Conservation (phyloP, 768 basidiomycete species). For the Butyriboletus loyo region DNA sequence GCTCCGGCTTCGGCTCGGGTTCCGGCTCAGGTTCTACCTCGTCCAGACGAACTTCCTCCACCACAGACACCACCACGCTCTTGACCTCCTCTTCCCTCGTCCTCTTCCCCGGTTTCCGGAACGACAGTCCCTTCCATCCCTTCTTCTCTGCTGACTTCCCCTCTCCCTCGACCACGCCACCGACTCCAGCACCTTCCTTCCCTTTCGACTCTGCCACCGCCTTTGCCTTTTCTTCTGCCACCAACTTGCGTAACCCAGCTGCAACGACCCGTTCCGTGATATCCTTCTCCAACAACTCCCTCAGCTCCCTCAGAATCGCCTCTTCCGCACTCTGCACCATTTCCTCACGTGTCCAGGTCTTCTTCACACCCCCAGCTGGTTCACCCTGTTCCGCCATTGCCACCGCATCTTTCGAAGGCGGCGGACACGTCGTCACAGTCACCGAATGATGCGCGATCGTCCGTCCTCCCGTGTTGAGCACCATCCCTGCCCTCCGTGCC, state of each 20-base stretch:
- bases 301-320: constrained; percentile 57
- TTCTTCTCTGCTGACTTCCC: constrained; percentile 44
- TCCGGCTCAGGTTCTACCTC: constrained; percentile 31
- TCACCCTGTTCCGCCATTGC: constrained; percentile 29
- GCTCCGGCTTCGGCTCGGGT: constrained; percentile 29
- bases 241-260: constrained; percentile 48
- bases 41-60: constrained; percentile 27
- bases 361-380: constrained; percentile 35
- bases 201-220: constrained; percentile 20
- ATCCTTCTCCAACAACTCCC: constrained; percentile 57
- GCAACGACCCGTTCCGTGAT: constrained; percentile 60
- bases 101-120: constrained; percentile 43
- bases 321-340: constrained; percentile 54
- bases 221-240: constrained; percentile 50
- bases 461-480: constrained; percentile 51
- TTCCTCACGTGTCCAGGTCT: constrained; percentile 50
- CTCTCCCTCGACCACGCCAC: constrained; percentile 38
- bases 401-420: constrained; percentile 34
- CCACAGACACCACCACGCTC: constrained; percentile 13
- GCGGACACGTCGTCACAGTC: constrained; percentile 44
- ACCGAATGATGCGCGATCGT: constrained; percentile 61
- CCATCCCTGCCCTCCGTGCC: constrained; percentile 66
- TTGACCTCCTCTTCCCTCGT: constrained; percentile 34
- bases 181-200: constrained; percentile 18
- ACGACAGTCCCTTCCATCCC: constrained; percentile 45